A percentile compares a stretch with the other conserved stretches of the same genome.
Evolutionary conservation across 768 basidiomycete genomes (phyloP).

Genomic region (Mycena maculata): DNA sequence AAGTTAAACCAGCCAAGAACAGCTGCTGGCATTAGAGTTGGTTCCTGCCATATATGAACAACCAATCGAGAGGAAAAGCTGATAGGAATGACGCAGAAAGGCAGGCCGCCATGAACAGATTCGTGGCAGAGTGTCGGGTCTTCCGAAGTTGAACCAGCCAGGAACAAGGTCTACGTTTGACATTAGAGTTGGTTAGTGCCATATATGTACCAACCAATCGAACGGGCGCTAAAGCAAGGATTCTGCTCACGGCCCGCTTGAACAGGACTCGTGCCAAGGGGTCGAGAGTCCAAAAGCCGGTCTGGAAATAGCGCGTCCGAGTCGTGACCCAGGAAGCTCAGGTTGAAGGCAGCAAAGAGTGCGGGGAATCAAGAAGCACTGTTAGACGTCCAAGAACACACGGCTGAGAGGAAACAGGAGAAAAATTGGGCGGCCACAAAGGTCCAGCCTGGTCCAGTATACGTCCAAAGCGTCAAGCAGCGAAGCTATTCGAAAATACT

Average conservation of each 20-base stretch:
- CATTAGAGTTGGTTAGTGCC: slow-evolving; percentile 19
- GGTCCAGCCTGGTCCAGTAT: no score
- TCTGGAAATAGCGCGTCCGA: not conserved
- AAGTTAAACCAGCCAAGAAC: no score
- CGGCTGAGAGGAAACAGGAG: not conserved
- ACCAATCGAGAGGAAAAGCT: not conserved
- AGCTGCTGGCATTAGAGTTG: slow-evolving; percentile 25
- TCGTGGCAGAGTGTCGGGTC: slow-evolving; percentile 9
- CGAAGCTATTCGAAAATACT: no score
- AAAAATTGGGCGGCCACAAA: no score
- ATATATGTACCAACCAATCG: slow-evolving; percentile 20
- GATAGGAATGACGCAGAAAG: slow-evolving; percentile 13
- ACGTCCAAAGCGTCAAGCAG: no score
- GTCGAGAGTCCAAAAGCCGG: not conserved
- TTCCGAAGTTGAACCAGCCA: slow-evolving; percentile 27
- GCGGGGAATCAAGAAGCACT: slow-evolving; percentile 25
- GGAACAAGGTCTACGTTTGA: slow-evolving; percentile 1
- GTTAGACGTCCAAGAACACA: not conserved
- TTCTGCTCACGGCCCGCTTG: not conserved
- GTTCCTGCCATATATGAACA: slow-evolving; percentile 1
- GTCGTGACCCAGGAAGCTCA: slow-evolving; percentile 13
- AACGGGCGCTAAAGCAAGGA: not conserved
- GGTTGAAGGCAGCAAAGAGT: slow-evolving; percentile 6
- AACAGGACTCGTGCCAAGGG: not conserved
- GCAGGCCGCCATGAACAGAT: not conserved